Conservation (phyloP, 2,329 filamentous ascomycete genomes). For the Neofusicoccum kwambonambiense region DNA sequence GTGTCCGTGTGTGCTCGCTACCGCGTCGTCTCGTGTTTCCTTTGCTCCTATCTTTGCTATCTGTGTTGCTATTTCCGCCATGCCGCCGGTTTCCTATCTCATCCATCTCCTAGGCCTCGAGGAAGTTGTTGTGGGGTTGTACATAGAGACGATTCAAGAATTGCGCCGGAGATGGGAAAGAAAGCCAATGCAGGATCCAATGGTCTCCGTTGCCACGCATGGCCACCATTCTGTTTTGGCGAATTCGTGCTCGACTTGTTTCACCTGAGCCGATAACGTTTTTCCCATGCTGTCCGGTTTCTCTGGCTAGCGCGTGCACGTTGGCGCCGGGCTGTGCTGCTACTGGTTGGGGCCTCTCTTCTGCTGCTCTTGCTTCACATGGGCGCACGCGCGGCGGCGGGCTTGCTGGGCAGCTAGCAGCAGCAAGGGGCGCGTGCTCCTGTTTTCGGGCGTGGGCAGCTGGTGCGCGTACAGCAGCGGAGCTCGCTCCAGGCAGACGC, state of each 20-base stretch:
- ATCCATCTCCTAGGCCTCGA: no score
- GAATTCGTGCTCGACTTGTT: background rate
- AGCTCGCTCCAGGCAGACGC: background rate
- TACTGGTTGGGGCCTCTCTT: no score
- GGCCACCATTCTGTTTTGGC: background rate
- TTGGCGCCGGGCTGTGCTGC: no score
- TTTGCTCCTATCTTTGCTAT: background rate
- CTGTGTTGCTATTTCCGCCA: background rate
- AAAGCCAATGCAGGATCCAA: background rate
- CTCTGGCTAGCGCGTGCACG: no score
- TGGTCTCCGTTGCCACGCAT: background rate
- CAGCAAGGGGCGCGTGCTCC: background rate
- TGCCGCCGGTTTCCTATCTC: background rate
- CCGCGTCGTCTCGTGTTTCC: slow-evolving; percentile 5
- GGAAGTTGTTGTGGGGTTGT: background rate
- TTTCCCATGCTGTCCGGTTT: no score
- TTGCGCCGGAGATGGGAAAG: background rate
- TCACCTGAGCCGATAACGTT: background rate
- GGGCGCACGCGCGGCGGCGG: no score
- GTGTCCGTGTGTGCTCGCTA: slow-evolving; percentile 1
- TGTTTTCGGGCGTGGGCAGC: background rate
- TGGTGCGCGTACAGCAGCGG: no score
- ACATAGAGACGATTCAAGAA: background rate
- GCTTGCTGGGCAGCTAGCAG: background rate
- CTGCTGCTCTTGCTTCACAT: no score